Evolutionary conservation across 768 basidiomycete genomes (phyloP).

Genomic region (Lentinula detonsa): DNA sequence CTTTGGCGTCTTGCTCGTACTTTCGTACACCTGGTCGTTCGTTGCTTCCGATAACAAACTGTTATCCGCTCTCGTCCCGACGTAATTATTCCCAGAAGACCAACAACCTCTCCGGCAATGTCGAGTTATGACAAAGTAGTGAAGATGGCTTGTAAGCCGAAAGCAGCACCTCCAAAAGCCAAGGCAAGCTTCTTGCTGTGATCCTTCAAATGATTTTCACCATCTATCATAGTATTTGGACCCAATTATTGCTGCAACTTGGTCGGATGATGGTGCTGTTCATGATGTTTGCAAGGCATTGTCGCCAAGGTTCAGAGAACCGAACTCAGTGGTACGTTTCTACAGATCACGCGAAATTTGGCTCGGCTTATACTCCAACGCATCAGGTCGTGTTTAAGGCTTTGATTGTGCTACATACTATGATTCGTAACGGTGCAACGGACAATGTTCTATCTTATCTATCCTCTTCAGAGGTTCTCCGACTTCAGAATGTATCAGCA

Average conservation of each 20-base stretch:
- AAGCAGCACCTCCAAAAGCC: slow-evolving; percentile 90
- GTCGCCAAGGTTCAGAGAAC: slow-evolving; percentile 78
- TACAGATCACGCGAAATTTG: not conserved
- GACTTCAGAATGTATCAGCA: slow-evolving; percentile 72
- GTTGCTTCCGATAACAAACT: not conserved
- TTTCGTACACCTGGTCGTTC: not conserved
- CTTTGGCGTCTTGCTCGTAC: not conserved
- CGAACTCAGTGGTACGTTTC: slow-evolving; percentile 79
- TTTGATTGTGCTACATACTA: slow-evolving; percentile 88
- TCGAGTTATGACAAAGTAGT: slow-evolving; percentile 88
- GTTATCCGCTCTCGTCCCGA: not conserved
- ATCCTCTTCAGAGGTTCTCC: slow-evolving; percentile 74
- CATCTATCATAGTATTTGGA: slow-evolving; percentile 74
- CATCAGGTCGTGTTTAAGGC: slow-evolving; percentile 97
- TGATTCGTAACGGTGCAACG: slow-evolving; percentile 95
- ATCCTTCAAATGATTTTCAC: slow-evolving; percentile 6
- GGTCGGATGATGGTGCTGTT: slow-evolving; percentile 89
- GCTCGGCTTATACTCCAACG: not conserved
- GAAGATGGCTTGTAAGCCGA: slow-evolving; percentile 96
- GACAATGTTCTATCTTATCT: slow-evolving; percentile 88
- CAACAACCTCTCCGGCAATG: slow-evolving; percentile 28
- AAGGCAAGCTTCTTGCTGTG: slow-evolving; percentile 49
- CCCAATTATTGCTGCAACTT: slow-evolving; percentile 94
- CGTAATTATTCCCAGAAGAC: not conserved
- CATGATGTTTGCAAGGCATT: slow-evolving; percentile 92